Base-by-base conservation (phyloP, 139 green algal species). In the Volvox africanus region DNA sequence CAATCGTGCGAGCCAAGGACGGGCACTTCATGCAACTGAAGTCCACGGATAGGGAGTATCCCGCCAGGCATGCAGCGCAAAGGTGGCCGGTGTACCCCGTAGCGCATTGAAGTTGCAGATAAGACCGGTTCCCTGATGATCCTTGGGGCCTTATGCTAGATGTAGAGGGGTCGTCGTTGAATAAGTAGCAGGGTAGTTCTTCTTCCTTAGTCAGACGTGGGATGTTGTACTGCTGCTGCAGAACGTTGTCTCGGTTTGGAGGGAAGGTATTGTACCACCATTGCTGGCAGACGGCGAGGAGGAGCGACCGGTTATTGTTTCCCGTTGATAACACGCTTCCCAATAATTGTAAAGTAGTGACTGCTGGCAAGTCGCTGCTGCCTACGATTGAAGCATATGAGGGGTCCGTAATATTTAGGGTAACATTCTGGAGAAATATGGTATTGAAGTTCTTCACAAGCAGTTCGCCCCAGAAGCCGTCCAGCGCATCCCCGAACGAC, bases 71-170 rank as follows among this genome's bases (percentile, higher is more conserved):
- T 12, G 62, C 20, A 1, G 62, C 82, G 33, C 82, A 88, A 33
- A 88, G 62, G 62, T 65, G 32, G 33, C 82, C 82, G 12, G 82
- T 78, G 62, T 88, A 88, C 21, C 82, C 82, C 20, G 32, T 28
- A 0, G 62, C 35, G 62, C 82, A 88, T 65, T 88, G 82, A 6
- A 76, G n/a, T 0, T 32, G 28, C 14, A 61, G 13, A 55, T 87
- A 87, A 16, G 18, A 82, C 18, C 76, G 32, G 20, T 55, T 55
- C 44, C 5, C 44, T n/a, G 44, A 9, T 9, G 9, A 55, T 55
- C n/a, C n/a, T 55, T 55, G 44, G 9, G 9, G 5, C 5, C 9
- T 55, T 5, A 5, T 55, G 44, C 44, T 9, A 55, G 9, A 55
- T 55, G 44, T 9, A 55, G 44, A 55, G 5, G 44, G 44, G 44